Evolutionary conservation across 352 stramenopile species (phyloP).

Genomic region (Phytophthora constricta): DNA sequence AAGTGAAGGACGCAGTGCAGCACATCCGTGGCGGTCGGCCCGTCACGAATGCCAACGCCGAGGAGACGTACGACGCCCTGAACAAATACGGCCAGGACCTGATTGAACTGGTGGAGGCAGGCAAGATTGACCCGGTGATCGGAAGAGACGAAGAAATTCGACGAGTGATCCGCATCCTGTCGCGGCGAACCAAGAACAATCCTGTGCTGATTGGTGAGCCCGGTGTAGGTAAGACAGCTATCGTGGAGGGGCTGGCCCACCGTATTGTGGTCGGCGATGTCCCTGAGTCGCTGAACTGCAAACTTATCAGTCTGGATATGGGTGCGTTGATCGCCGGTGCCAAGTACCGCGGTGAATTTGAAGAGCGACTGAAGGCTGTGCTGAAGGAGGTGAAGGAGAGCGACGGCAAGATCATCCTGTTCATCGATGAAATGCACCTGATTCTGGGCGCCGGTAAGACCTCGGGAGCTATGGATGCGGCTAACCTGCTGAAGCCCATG

Average conservation of each 20-base stretch:
- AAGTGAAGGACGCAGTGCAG: constrained; percentile 73
- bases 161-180: constrained; percentile 95
- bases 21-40: constrained; percentile 59
- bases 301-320: constrained; percentile 96
- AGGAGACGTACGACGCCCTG: constrained; percentile 93
- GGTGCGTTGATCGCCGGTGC: constrained; percentile 96
- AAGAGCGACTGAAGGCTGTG: constrained; percentile 96
- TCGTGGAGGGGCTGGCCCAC: constrained; percentile 95
- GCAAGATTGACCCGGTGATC: constrained; percentile 99
- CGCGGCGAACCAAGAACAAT: constrained; percentile 98
- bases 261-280: constrained; percentile 97
- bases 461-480: constrained; percentile 96
- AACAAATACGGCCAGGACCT: constrained; percentile 97
- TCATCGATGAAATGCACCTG: constrained; percentile 98
- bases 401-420: constrained; percentile 97
- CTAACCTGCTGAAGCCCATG: constrained; percentile 98
- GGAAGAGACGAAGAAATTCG: constrained; percentile 97
- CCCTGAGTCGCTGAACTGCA: constrained; percentile 91
- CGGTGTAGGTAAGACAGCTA: constrained; percentile 97
- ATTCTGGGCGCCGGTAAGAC: constrained; percentile 95
- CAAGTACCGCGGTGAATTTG: constrained; percentile 99
- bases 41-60: constrained; percentile 83
- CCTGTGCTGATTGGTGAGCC: constrained; percentile 96
- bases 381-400: constrained; percentile 94
- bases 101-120: constrained; percentile 89